Base-by-base conservation (phyloP, 202 grass and related monocot genomes). In the Musa balbisiana region DNA sequence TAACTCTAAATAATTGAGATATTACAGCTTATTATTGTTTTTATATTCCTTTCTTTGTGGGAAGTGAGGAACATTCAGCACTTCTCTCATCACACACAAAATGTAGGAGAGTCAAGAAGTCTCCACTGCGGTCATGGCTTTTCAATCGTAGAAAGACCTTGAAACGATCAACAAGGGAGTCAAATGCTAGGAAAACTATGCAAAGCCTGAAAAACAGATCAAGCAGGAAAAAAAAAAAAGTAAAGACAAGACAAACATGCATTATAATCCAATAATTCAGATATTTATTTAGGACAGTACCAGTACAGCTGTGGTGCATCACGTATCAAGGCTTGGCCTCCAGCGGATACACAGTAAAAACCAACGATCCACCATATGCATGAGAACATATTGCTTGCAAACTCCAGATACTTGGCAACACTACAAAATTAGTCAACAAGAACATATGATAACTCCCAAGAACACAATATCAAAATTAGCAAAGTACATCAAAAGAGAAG, bases 321-420 rank as follows among this genome's bases (percentile, higher is more conserved):
- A 51, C 19, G 29, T 49, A 49, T 70, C 33, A 70, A 20, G 2
- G 33, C 43, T 70, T 70, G 67, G 17, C 67, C 67, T 70, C 67
- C 67, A 70, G 27, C 49, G 9, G 67, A 70, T 51, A 70, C 43
- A 33, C 67, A 70, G 49, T 70, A 70, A 21, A 70, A 70, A 21
- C 49, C 67, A 51, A 70, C 20, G 5, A 70, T 70, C 67, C 67
- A 70, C 67, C 67, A 70, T 51, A 70, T 70, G 43, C 50, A 70
- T 51, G 67, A 70, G 67, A 70, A 70, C 67, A 70, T 70, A 70
- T 27, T 70, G 33, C 51, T 70, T 70, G 33, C 67, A 70, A 19
- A 51, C 43, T 70, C 67, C 43, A 70, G 49, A 70, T 51, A 21
- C 17, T 70, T 70, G 8, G 49, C 67, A 51, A 70, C 17, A 51